phyloP scores from a whole-genome alignment of 345 rosid species.

The Psidium guajava region DNA sequence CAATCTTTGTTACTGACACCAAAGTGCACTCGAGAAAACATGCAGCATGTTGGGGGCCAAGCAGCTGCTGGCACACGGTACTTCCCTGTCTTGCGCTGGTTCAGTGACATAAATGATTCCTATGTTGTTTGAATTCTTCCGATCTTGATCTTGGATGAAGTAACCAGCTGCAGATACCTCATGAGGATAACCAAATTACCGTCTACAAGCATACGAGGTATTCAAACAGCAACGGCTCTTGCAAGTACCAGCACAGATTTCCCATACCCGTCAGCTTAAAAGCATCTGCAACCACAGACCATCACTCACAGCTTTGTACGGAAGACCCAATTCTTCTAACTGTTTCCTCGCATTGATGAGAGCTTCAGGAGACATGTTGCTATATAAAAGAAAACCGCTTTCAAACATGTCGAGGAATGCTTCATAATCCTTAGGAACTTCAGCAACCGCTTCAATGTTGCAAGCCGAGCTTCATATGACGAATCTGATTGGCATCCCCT shows the following conservation, averaged over 20 bases:
- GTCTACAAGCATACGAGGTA: slow-evolving; percentile 72
- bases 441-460: slow-evolving; percentile 78
- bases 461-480: slow-evolving; percentile 80
- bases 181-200: slow-evolving; percentile 54
- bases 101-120: slow-evolving; percentile 61
- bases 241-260: slow-evolving; percentile 80
- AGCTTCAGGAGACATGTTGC: slow-evolving; percentile 92
- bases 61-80: slow-evolving; percentile 66
- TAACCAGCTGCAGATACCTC: slow-evolving; percentile 45
- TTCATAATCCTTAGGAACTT: slow-evolving; percentile 44
- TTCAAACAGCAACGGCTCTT: slow-evolving; percentile 64
- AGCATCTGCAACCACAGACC: slow-evolving; percentile 99
- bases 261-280: slow-evolving; percentile 78
- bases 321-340: slow-evolving; percentile 92
- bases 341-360: slow-evolving; percentile 84
- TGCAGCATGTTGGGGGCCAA: slow-evolving; percentile 85
- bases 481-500: slow-evolving; percentile 35
- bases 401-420: slow-evolving; percentile 80
- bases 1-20: slow-evolving; percentile 60
- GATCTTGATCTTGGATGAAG: slow-evolving; percentile 70
- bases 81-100: slow-evolving; percentile 70
- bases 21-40: slow-evolving; percentile 88
- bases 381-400: slow-evolving; percentile 85
- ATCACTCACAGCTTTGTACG: slow-evolving; percentile 92
- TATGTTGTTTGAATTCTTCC: slow-evolving; percentile 36